Base-by-base conservation (phyloP, 176 grass and related monocot species). In the Zea mays region DNA sequence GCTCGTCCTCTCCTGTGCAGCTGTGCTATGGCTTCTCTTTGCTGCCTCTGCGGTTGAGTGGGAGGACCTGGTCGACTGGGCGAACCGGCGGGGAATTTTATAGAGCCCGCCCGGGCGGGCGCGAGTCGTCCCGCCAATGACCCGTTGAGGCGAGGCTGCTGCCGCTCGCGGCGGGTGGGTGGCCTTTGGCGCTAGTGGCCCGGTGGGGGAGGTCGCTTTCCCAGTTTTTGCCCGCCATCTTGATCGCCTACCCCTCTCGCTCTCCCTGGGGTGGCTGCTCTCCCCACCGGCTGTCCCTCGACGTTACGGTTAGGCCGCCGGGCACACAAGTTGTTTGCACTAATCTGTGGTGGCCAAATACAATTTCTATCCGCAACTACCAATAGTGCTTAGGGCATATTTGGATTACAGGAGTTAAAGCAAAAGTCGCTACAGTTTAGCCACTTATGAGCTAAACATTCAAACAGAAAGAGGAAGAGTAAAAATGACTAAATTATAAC, bases 41-140 rank as follows among this genome's bases (percentile, higher is more conserved):
- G 5, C 10, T 34, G 10, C 10, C 27, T 70, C 67, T 13, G 27
- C 27, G 27, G 1, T 16, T 10, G 1, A 1, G 6, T 1, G 67
- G 67, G 67, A 4, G 67, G 67, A 5, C 44, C 12, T 71, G 43
- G 66, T 47, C 19, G 13, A 37, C 50, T 10, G 37, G 42, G 20
- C 13, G 43, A 41, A 70, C 54, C 12, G 47, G 73, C 54, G 63
- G 49, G 65, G 10, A 1, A 3, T 65, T 85, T 71, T 86, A 86
- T 86, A 86, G 52, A 27, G 8, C 45, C 3, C 33, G 21, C 62
- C 27, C 27, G 27, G 27, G 27, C 27, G 27, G 27, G 27, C 1
- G 64, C 4, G 39, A 43, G 66, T 0, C 7, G 14, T 3, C 65
- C 17, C 7, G 41, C 38, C 51, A 6, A 55, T 16, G 51, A 55